Conservation (phyloP, 164 flowering plant genomes). For the Nymphaea colorata region DNA sequence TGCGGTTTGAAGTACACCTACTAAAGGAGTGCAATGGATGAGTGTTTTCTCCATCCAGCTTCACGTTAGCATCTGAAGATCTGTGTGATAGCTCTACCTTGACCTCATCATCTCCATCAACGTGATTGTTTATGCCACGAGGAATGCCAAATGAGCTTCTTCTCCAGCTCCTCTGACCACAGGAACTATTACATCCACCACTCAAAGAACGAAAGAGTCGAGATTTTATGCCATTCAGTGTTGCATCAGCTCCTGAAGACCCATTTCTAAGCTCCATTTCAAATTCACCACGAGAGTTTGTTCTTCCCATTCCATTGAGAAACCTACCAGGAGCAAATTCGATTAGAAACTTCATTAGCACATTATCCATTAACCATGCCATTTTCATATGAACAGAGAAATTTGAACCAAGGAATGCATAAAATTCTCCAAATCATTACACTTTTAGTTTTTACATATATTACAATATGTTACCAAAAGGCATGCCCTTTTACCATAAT, state of each 20-base stretch:
- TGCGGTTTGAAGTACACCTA: too few relatives aligned
- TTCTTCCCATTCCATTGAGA: neutral
- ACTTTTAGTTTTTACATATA: too few relatives aligned
- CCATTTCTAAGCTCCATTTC: neutral
- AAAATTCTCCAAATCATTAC: too few relatives aligned
- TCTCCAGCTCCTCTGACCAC: neutral
- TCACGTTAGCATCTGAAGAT: neutral
- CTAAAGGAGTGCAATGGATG: neutral
- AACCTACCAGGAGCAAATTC: neutral
- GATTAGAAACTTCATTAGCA: neutral
- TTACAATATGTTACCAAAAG: too few relatives aligned
- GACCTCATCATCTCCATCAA: neutral
- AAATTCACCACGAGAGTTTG: neutral
- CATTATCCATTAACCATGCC: neutral
- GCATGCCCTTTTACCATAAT: too few relatives aligned
- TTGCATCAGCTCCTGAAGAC: neutral
- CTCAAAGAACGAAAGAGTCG: neutral
- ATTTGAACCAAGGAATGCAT: too few relatives aligned
- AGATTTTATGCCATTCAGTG: neutral
- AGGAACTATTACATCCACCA: neutral
- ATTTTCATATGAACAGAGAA: too few relatives aligned
- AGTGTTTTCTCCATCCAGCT: neutral
- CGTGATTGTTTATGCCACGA: neutral
- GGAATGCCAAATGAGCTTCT: neutral
- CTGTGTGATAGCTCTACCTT: neutral